Percentiles rank a stretch among this genome's conserved stretches.
Evolutionary conservation across 352 stramenopile species (phyloP).

Genomic region (Phytophthora syringae): DNA sequence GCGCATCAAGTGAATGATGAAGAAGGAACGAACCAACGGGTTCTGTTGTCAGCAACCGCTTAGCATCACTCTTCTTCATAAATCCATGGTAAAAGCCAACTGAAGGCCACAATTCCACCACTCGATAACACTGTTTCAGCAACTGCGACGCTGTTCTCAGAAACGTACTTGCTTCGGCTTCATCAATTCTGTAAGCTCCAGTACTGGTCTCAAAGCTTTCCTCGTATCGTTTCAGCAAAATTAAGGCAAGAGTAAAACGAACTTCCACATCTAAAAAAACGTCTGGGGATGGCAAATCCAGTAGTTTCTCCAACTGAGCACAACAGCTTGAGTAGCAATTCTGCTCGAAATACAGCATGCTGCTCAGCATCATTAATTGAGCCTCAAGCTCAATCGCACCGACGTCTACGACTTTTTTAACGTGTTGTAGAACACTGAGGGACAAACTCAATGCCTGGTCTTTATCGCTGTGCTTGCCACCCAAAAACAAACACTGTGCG

Average conservation of each 20-base stretch:
- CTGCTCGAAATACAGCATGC: slow-evolving; percentile 52
- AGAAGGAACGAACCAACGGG: slow-evolving; percentile 58
- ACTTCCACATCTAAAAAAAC: slow-evolving; percentile 45
- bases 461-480: slow-evolving; percentile 31
- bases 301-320: slow-evolving; percentile 29
- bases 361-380: slow-evolving; percentile 49
- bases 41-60: slow-evolving; percentile 26
- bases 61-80: slow-evolving; percentile 38
- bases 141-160: slow-evolving; percentile 26
- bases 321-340: slow-evolving; percentile 21
- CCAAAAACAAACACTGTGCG: slow-evolving; percentile 49
- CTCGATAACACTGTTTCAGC: slow-evolving; percentile 51
- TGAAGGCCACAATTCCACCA: slow-evolving; percentile 56
- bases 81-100: slow-evolving; percentile 65
- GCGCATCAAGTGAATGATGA: slow-evolving; percentile 23
- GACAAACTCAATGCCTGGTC: slow-evolving; percentile 25
- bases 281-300: slow-evolving; percentile 11
- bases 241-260: slow-evolving; percentile 40
- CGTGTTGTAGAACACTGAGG: slow-evolving; percentile 24
- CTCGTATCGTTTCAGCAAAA: slow-evolving; percentile 28
- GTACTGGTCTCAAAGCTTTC: neutral
- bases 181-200: neutral
- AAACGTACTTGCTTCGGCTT: slow-evolving; percentile 14
- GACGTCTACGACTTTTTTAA: slow-evolving; percentile 2
- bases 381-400: slow-evolving; percentile 21